Percentiles rank a stretch among this genome's conserved stretches.
phyloP scores from a whole-genome alignment of 345 rosid genomes.

The Syzygium oleosum region DNA sequence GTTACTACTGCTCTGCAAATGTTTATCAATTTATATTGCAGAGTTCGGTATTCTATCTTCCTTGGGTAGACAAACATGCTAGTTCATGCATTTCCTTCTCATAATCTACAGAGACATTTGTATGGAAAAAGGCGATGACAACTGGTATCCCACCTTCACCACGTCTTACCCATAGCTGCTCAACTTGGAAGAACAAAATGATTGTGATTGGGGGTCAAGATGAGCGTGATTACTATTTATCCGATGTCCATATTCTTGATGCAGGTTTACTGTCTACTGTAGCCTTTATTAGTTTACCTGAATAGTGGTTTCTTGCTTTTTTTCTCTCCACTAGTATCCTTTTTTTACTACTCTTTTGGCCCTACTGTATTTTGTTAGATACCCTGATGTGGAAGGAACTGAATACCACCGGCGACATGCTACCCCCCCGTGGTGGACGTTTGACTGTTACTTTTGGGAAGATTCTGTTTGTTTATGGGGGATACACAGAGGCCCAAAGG shows the following conservation, averaged over 20 bases:
- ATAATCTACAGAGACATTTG: conserved; percentile 65
- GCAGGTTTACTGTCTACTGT: conserved; percentile 41
- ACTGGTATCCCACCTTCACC: conserved; percentile 81
- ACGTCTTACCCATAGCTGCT: conserved; percentile 92
- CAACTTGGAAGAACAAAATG: conserved; percentile 83
- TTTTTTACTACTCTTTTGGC: background rate
- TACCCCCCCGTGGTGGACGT: conserved; percentile 95
- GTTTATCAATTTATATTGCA: too few relatives aligned
- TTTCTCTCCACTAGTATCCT: background rate
- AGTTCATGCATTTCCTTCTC: background rate
- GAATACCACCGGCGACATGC: conserved; percentile 52
- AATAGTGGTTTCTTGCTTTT: background rate
- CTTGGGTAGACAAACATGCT: too few relatives aligned
- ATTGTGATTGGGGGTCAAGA: conserved; percentile 94
- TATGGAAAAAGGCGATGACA: conserved; percentile 72
- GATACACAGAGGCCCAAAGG: conserved; percentile 86
- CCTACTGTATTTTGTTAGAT: conserved; percentile 27
- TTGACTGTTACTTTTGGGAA: conserved; percentile 76
- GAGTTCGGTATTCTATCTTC: too few relatives aligned
- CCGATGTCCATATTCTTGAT: conserved; percentile 87
- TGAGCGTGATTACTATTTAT: conserved; percentile 79
- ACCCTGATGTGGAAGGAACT: conserved; percentile 85
- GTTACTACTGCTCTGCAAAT: too few relatives aligned
- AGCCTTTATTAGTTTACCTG: background rate
- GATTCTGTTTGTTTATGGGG: conserved; percentile 81